Conservation (phyloP, 1,284 basidiomycete species). For the Ceratobasidium papillatum region DNA sequence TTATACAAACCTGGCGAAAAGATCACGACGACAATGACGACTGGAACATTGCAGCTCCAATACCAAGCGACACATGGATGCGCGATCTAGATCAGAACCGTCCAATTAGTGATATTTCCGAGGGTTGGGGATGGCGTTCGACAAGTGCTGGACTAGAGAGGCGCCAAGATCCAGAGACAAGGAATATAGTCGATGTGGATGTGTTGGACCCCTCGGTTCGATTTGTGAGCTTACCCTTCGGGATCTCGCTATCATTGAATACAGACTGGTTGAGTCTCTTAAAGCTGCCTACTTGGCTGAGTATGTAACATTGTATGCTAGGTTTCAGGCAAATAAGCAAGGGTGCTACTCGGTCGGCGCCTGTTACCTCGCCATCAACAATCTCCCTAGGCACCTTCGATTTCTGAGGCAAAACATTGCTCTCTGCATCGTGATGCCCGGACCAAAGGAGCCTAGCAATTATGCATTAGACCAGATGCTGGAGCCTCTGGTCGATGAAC, state of each 20-base stretch:
- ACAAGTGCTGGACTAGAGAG: background rate
- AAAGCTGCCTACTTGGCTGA: background rate
- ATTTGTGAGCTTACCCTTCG: slow-evolving; percentile 19
- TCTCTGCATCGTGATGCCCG: background rate
- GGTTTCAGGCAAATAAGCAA: slow-evolving; percentile 22
- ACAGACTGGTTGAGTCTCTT: background rate
- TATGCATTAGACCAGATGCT: slow-evolving; percentile 35
- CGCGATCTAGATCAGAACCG: background rate
- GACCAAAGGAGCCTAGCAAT: slow-evolving; percentile 10
- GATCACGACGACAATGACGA: no score
- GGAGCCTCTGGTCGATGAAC: slow-evolving; percentile 7
- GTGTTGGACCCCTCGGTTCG: background rate
- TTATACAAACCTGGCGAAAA: slow-evolving; percentile 8
- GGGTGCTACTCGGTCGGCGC: slow-evolving; percentile 5
- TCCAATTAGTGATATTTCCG: background rate
- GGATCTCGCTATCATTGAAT: slow-evolving; percentile 1
- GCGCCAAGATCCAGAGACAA: background rate
- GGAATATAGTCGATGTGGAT: background rate
- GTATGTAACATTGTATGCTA: background rate
- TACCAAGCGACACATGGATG: slow-evolving; percentile 4
- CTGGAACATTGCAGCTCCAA: background rate
- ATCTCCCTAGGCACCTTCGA: slow-evolving; percentile 16
- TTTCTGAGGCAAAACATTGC: slow-evolving; percentile 18
- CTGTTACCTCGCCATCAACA: slow-evolving; percentile 16
- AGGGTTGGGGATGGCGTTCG: slow-evolving; percentile 15